Evolutionary conservation across 2,329 filamentous ascomycete genomes (phyloP).

Genomic region (Thermomyces lanuginosus): DNA sequence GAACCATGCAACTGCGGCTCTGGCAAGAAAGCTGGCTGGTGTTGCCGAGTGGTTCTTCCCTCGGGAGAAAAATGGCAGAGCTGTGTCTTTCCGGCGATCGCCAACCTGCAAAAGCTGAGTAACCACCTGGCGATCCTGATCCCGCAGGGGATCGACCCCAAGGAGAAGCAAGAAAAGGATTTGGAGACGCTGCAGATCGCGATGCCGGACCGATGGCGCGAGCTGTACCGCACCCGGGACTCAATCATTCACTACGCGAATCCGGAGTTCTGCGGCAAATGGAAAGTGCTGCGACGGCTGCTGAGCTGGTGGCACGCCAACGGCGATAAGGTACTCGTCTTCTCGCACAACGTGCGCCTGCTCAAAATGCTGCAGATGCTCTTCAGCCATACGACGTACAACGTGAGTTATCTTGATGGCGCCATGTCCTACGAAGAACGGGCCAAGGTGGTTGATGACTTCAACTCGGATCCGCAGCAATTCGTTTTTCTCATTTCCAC

Average conservation of each 20-base stretch:
- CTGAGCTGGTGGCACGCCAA: conserved; percentile 78
- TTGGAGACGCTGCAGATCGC: conserved; percentile 57
- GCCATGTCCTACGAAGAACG: conserved; percentile 69
- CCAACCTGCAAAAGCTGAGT: conserved; percentile 67
- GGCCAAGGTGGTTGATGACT: conserved; percentile 67
- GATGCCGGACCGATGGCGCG: conserved; percentile 57
- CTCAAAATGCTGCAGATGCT: conserved; percentile 70
- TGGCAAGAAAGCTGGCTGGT: conserved; percentile 60
- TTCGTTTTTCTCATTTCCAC: conserved; percentile 96
- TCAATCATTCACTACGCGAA: conserved; percentile 68
- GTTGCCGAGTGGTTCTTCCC: conserved; percentile 48
- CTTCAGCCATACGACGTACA: conserved; percentile 78
- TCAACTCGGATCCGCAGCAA: conserved; percentile 71
- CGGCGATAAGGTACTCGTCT: conserved; percentile 88
- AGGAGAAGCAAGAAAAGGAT: conserved; percentile 63
- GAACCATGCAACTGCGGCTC: conserved; percentile 56
- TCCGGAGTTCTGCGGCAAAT: conserved; percentile 89
- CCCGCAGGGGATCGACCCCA: conserved; percentile 46
- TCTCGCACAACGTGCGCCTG: conserved; percentile 78
- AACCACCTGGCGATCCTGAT: conserved; percentile 87
- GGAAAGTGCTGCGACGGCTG: conserved; percentile 76
- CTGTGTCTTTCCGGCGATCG: conserved; percentile 71
- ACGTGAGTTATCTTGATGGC: conserved; percentile 79
- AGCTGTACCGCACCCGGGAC: conserved; percentile 58
- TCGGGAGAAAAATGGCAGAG: conserved; percentile 53